phyloP scores from a whole-genome alignment of 2,329 filamentous ascomycete species.

The Coleophoma eucalyptorum region DNA sequence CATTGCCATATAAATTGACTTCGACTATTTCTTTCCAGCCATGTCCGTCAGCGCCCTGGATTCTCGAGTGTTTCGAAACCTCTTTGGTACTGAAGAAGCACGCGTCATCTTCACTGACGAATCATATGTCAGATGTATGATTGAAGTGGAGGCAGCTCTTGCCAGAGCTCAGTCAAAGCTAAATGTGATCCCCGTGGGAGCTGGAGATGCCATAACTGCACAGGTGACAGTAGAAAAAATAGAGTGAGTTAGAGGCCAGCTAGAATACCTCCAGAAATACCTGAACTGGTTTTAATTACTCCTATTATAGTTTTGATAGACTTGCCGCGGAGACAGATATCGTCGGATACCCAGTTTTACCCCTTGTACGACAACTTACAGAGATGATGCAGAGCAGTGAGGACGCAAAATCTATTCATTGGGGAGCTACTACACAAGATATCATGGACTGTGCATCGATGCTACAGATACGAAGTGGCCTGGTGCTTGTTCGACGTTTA shows the following conservation, averaged over 20 bases:
- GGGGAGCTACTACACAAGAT: constrained; percentile 56
- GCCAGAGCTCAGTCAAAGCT: constrained; percentile 42
- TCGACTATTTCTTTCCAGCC: background rate
- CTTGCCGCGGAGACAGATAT: constrained; percentile 37
- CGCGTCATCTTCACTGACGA: constrained; percentile 44
- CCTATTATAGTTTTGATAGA: background rate
- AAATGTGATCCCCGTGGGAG: constrained; percentile 35
- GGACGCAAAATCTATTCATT: constrained; percentile 47
- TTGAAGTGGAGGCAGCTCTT: constrained; percentile 45
- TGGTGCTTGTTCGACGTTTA: constrained; percentile 42
- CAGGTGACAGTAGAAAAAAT: background rate
- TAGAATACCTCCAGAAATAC: too few species aligned
- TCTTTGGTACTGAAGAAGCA: constrained; percentile 45
- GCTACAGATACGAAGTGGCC: constrained; percentile 46
- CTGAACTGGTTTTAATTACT: too few species aligned
- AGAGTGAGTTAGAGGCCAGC: background rate
- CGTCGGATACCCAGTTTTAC: constrained; percentile 50
- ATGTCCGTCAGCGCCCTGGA: constrained; percentile 26
- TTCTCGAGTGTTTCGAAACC: constrained; percentile 42
- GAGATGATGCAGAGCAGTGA: constrained; percentile 26
- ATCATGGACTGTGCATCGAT: constrained; percentile 53
- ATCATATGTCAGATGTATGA: constrained; percentile 39
- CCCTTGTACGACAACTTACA: constrained; percentile 44
- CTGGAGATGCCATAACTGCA: background rate
- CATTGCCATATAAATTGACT: too few species aligned